These are phyloP conservation scores for Candida tunisiensis DNA, from an alignment of 1,139 yeast genomes.

Conservation along the genomic window DNA sequence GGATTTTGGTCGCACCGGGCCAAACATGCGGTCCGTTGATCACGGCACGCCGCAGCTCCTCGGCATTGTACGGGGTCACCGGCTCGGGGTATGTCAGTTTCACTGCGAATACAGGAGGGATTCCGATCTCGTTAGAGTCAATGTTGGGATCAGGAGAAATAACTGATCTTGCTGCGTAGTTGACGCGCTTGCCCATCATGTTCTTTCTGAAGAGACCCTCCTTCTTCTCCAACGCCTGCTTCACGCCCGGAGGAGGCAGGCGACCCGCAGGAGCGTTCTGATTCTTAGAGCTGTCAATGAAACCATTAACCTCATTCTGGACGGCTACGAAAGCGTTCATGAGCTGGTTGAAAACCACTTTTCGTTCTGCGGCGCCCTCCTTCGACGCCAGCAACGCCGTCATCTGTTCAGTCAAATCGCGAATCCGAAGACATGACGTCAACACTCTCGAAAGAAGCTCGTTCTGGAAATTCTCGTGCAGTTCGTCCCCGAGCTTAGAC, in stretches of 20 bases:
- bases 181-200: slow-evolving; percentile 99
- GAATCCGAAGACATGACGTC: slow-evolving; percentile 62
- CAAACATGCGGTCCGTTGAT: slow-evolving; percentile 94
- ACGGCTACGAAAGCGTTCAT: slow-evolving; percentile 92
- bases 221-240: slow-evolving; percentile 95
- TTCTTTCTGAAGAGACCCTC: slow-evolving; percentile 97
- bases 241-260: slow-evolving; percentile 81
- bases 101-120: slow-evolving; percentile 95
- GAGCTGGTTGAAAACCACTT: slow-evolving; percentile 65
- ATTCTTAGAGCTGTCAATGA: slow-evolving; percentile 82
- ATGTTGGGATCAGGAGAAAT: slow-evolving; percentile 98
- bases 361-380: slow-evolving; percentile 56
- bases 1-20: slow-evolving; percentile 98
- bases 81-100: slow-evolving; percentile 97
- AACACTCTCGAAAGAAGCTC: slow-evolving; percentile 69
- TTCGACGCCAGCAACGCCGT: slow-evolving; percentile 29
- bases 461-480: slow-evolving; percentile 89
- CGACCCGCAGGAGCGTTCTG: slow-evolving; percentile 51
- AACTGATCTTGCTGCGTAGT: slow-evolving; percentile 97
- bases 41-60: slow-evolving; percentile 85
- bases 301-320: slow-evolving; percentile 90
- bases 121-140: slow-evolving; percentile 93
- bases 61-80: slow-evolving; percentile 83
- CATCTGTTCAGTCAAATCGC: slow-evolving; percentile 71
- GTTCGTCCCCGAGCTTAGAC: slow-evolving; percentile 90